A percentile compares a stretch with the other conserved stretches of the same genome.
Evolutionary conservation across 768 basidiomycete species (phyloP).

Genomic region (Chalciporus chontae): DNA sequence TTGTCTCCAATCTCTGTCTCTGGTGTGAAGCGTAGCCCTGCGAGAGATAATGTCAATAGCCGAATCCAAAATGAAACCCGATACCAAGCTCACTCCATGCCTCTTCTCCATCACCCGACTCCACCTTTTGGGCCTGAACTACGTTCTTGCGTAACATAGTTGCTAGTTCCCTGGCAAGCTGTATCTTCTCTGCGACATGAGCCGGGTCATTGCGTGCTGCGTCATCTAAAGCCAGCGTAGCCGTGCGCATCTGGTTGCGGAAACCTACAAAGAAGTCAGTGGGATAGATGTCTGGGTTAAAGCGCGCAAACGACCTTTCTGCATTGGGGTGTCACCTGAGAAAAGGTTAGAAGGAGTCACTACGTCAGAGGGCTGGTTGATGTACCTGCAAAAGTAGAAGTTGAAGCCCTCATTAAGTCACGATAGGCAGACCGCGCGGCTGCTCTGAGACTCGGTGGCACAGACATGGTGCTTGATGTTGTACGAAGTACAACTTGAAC

Average conservation of each 20-base stretch:
- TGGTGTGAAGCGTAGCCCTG: slow-evolving; percentile 69
- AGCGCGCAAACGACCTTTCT: slow-evolving; percentile 37
- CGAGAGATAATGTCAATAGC: neutral
- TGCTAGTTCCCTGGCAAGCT: slow-evolving; percentile 69
- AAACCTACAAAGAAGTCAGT: slow-evolving; percentile 52
- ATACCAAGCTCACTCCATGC: slow-evolving; percentile 52
- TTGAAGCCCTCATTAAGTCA: slow-evolving; percentile 61
- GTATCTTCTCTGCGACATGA: slow-evolving; percentile 50
- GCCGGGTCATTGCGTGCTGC: slow-evolving; percentile 42
- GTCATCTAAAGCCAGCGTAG: slow-evolving; percentile 40
- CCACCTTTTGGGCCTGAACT: slow-evolving; percentile 67
- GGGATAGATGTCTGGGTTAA: neutral
- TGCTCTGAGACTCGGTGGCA: slow-evolving; percentile 54
- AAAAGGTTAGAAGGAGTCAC: neutral
- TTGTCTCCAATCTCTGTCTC: slow-evolving; percentile 90
- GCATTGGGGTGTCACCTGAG: slow-evolving; percentile 54
- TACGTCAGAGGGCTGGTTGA: neutral
- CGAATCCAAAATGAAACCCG: neutral
- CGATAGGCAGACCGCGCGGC: slow-evolving; percentile 75
- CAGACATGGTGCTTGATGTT: slow-evolving; percentile 40
- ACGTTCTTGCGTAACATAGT: slow-evolving; percentile 74
- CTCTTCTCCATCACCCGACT: slow-evolving; percentile 35
- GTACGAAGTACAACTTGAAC: neutral
- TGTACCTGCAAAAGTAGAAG: slow-evolving; percentile 62
- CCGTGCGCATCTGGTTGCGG: slow-evolving; percentile 60